These are phyloP conservation scores for Hemisphaericaspora xylofermentans DNA, from an alignment of 1,139 yeast genomes.

Conservation along the genomic window DNA sequence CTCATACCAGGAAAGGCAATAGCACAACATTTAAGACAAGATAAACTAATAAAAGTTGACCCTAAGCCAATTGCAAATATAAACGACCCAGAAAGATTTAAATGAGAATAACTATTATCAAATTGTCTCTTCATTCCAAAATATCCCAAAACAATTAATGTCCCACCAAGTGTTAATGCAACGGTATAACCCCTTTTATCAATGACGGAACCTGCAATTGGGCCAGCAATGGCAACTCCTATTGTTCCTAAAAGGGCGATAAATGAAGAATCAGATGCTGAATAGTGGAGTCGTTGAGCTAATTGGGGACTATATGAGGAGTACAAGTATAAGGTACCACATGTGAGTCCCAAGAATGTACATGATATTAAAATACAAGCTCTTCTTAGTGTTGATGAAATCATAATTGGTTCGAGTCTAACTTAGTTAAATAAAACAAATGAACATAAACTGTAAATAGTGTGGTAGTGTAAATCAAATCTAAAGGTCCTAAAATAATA, in stretches of 20 bases:
- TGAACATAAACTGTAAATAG: not conserved
- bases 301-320: conserved; percentile 67
- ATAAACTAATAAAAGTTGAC: conserved; percentile 52
- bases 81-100: conserved; percentile 35
- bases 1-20: conserved; percentile 53
- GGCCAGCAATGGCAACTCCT: conserved; percentile 58
- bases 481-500: no score
- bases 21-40: conserved; percentile 59
- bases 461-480: no score
- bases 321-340: conserved; percentile 62
- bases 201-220: conserved; percentile 59
- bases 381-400: conserved; percentile 29
- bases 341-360: conserved; percentile 51
- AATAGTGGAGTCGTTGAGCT: conserved; percentile 48
- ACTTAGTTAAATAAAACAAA: not conserved
- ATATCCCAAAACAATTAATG: conserved; percentile 44
- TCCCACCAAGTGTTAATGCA: conserved; percentile 46
- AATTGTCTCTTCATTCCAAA: conserved; percentile 47
- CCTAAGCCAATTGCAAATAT: conserved; percentile 52
- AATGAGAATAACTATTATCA: conserved; percentile 28
- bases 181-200: conserved; percentile 51
- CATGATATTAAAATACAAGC: conserved; percentile 43
- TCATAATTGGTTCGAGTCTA: conserved; percentile 7
- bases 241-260: conserved; percentile 61
- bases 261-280: conserved; percentile 54